A percentile compares a stretch with the other conserved stretches of the same genome.
These are phyloP conservation scores for Nasturtium officinale DNA, from an alignment of 345 rosid genomes.

Conservation along the genomic window DNA sequence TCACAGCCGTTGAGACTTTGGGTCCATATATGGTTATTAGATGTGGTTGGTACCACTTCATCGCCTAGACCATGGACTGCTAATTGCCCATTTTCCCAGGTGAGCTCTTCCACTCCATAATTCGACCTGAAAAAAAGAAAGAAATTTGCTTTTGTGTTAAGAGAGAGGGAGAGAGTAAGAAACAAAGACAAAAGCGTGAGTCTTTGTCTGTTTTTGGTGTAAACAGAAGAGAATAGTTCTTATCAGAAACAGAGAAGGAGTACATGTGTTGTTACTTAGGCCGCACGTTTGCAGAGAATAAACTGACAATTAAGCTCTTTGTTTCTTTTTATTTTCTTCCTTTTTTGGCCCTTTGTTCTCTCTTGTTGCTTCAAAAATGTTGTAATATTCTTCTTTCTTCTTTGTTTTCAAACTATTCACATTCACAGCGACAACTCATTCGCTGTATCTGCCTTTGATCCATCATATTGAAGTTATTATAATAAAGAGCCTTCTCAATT, in stretches of 20 bases:
- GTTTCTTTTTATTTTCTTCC: not conserved
- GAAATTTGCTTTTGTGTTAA: not conserved
- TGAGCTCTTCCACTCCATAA: slow-evolving; percentile 52
- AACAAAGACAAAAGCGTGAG: slow-evolving; percentile 16
- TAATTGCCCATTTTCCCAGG: slow-evolving; percentile 60
- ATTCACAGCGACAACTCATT: slow-evolving; percentile 41
- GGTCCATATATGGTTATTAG: slow-evolving; percentile 45
- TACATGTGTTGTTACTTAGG: slow-evolving; percentile 45
- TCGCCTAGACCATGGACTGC: slow-evolving; percentile 52
- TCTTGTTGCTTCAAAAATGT: slow-evolving; percentile 11
- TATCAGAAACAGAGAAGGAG: slow-evolving; percentile 32
- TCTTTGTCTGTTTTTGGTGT: slow-evolving; percentile 24
- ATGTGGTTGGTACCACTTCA: slow-evolving; percentile 30
- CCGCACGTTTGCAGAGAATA: slow-evolving; percentile 43
- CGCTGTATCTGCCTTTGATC: slow-evolving; percentile 31
- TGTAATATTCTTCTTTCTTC: not conserved
- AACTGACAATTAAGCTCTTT: slow-evolving; percentile 30
- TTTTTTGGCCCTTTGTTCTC: slow-evolving; percentile 6
- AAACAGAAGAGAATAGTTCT: slow-evolving; percentile 35
- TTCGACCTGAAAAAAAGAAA: slow-evolving; percentile 44
- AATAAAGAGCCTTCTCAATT: slow-evolving; percentile 30
- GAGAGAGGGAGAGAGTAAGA: not conserved
- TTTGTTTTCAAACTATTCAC: slow-evolving; percentile 27
- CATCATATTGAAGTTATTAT: slow-evolving; percentile 38
- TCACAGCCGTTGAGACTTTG: slow-evolving; percentile 41